phyloP scores from a whole-genome alignment of 2,329 filamentous ascomycete species.

The Talaromyces sp. region DNA sequence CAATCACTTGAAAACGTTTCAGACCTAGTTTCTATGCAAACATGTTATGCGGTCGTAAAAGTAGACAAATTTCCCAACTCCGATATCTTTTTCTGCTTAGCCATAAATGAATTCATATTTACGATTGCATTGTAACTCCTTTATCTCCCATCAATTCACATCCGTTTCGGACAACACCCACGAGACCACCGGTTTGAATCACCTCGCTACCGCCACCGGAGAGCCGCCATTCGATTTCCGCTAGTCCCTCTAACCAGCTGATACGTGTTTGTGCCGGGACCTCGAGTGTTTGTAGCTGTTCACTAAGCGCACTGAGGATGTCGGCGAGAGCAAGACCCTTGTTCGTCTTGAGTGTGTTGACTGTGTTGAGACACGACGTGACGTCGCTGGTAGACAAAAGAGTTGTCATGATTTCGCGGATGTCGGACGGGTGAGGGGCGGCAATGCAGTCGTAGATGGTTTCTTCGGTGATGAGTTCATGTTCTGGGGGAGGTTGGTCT shows the following conservation, averaged over 20 bases:
- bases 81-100: neutral
- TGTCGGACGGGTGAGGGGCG: slow-evolving; percentile 84
- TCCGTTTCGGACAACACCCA: slow-evolving; percentile 81
- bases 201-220: slow-evolving; percentile 81
- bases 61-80: neutral
- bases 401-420: slow-evolving; percentile 76
- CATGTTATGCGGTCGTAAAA: neutral
- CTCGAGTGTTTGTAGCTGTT: slow-evolving; percentile 76
- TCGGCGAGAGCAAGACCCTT: slow-evolving; percentile 90
- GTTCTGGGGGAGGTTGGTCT: slow-evolving; percentile 54
- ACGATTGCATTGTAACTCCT: slow-evolving; percentile 14
- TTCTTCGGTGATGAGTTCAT: slow-evolving; percentile 85
- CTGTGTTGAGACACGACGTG: slow-evolving; percentile 78
- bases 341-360: slow-evolving; percentile 79
- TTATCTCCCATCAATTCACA: slow-evolving; percentile 65
- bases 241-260: slow-evolving; percentile 83
- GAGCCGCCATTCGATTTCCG: slow-evolving; percentile 87
- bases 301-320: slow-evolving; percentile 80
- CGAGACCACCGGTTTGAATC: slow-evolving; percentile 87
- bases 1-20: neutral
- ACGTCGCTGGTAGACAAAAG: slow-evolving; percentile 82
- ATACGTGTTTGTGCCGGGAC: slow-evolving; percentile 84
- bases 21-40: neutral
- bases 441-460: slow-evolving; percentile 97
- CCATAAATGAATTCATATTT: neutral